Base-by-base conservation (phyloP, 306 rosid genomes). In the Quillaja saponaria region DNA sequence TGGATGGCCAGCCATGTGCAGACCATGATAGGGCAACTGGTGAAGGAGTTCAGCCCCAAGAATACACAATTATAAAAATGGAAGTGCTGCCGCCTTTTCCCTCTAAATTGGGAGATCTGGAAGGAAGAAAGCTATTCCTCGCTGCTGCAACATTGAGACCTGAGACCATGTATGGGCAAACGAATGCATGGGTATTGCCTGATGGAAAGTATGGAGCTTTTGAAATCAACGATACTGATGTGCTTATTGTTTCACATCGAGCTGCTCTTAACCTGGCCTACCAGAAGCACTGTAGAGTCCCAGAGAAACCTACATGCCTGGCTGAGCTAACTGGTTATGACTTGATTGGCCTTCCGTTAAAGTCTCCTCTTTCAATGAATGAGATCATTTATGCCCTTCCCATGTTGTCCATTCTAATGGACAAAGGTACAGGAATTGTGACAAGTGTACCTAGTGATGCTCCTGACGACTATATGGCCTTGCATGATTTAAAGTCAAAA, bases 81-180 rank as follows among this genome's bases (percentile, higher is more conserved):
- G 96, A 91, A 74, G 67, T 88, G 64, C 40, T 82, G 28, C 51
- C 74, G 3, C 96, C 98, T 71, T 91, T 84, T 15, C 92, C 92
- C 0, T 52, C 77, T 1, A 88, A 86, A 60, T 60, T 88, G 76
- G 75, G 77, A 31, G 79, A 73, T 10, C 63, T 91, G 75, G 90
- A 88, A 58, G 96, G 98, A 16, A 86, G 54, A 60, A 86, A 81
- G 38, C 90, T 91, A 58, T 91, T 74, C 64, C 73, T 91, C 47
- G 98, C 85, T 6, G 96, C 98, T 52, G 96, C 96, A 7, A 91
- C 98, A 0, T 73, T 91, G 77, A 80, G 98, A 56, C 98, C 98
- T 0, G 98, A 88, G 90, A 91, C 98, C 3, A 88, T 91, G 98
- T 91, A 91, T 51, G 98, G 98, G 13, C 98, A 91, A 76, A 91